These are phyloP conservation scores for Myochromella boudieri DNA, from an alignment of 768 basidiomycete genomes.

Conservation along the genomic window DNA sequence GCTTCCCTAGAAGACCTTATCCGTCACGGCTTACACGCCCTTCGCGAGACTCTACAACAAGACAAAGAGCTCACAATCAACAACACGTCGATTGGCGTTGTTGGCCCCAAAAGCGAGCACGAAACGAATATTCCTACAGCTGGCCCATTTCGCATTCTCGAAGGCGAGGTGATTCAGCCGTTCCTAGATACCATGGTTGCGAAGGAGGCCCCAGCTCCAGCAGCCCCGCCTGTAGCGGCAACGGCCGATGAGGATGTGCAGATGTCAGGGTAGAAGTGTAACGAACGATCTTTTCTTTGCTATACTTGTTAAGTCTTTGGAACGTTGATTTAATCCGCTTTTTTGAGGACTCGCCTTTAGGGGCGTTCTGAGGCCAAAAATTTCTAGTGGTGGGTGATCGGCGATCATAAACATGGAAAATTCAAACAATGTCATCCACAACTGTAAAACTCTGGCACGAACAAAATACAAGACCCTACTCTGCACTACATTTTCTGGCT, in stretches of 20 bases:
- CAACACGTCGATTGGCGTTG: constrained; percentile 94
- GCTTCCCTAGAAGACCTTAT: constrained; percentile 86
- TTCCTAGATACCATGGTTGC: constrained; percentile 80
- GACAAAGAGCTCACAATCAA: constrained; percentile 93
- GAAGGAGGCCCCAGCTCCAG: constrained; percentile 52
- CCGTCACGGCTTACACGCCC: constrained; percentile 89
- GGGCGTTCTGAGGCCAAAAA: too few relatives aligned
- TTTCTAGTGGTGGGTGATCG: too few relatives aligned
- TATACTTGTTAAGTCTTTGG: background rate
- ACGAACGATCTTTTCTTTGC: constrained; percentile 7
- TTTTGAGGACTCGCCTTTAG: background rate
- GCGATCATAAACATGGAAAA: too few relatives aligned
- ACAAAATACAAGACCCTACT: background rate
- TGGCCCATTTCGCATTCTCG: constrained; percentile 82
- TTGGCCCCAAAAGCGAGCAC: constrained; percentile 68
- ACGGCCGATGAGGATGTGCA: constrained; percentile 77
- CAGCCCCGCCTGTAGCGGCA: constrained; percentile 36
- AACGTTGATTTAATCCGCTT: background rate
- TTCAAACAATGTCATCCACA: too few relatives aligned
- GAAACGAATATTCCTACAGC: constrained; percentile 52
- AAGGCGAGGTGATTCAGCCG: constrained; percentile 72
- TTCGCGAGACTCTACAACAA: constrained; percentile 96
- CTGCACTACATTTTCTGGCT: background rate
- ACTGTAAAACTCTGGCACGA: too few relatives aligned
- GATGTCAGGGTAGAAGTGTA: constrained; percentile 75